Evolutionary conservation across 1,284 basidiomycete species (phyloP).

Genomic region (Golubevia sp.): DNA sequence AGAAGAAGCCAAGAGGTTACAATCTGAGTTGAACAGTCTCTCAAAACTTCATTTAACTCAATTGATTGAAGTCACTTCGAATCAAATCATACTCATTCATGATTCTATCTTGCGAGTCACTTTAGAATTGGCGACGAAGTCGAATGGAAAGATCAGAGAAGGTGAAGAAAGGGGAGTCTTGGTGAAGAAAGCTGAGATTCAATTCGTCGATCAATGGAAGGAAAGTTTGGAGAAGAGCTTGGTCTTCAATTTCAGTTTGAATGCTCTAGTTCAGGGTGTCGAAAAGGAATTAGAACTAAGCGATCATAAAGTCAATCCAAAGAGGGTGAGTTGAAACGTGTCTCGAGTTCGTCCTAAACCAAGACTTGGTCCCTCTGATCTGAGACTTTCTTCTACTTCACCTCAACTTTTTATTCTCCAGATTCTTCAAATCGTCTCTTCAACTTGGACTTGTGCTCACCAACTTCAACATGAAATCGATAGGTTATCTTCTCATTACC

Average conservation of each 20-base stretch:
- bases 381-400: too few species aligned
- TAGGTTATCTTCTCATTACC: too few species aligned
- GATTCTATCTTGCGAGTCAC: neutral
- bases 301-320: neutral
- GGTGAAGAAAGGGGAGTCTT: neutral
- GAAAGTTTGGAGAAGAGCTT: neutral
- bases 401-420: too few species aligned
- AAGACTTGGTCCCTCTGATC: too few species aligned
- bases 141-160: too few species aligned
- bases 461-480: too few species aligned
- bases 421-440: too few species aligned
- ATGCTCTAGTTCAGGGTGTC: neutral
- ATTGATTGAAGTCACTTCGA: neutral
- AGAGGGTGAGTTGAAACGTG: neutral
- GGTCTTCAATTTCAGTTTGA: neutral
- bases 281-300: neutral
- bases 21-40: slow-evolving; percentile 36
- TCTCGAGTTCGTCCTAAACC: too few species aligned
- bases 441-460: too few species aligned
- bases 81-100: neutral
- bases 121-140: neutral
- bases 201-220: neutral
- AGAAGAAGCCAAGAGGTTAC: slow-evolving; percentile 42
- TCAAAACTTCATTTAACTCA: slow-evolving; percentile 33
- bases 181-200: neutral